Percentiles rank a stretch among this genome's conserved stretches.
Evolutionary conservation across 306 rosid species (phyloP).

Genomic region (cucumber (Cucumis sativus)): Cucumber_9930_V3 NC_026657.2:16180501-16181000

Average conservation of each 20-base stretch:
- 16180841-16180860: neutral
- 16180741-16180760: neutral
- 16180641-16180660: neutral
- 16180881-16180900: constrained; percentile 1
- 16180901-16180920: constrained; percentile 47
- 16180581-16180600: constrained; percentile 30
- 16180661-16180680: neutral
- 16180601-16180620: neutral
- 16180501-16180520: too few species aligned
- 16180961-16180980: constrained; percentile 31
- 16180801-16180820: neutral
- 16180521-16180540: neutral
- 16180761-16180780: neutral
- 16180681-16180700: neutral
- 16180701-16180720: neutral
- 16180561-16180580: constrained; percentile 48
- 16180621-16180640: neutral
- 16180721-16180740: neutral
- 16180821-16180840: neutral
- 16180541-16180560: constrained; percentile 55
- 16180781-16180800: neutral
- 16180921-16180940: constrained; percentile 5
- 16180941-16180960: too few species aligned
- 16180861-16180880: neutral
- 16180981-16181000: constrained; percentile 45